Base-by-base conservation (phyloP, 805 yeast species). In the Grigorovia yakushimaensis region DNA sequence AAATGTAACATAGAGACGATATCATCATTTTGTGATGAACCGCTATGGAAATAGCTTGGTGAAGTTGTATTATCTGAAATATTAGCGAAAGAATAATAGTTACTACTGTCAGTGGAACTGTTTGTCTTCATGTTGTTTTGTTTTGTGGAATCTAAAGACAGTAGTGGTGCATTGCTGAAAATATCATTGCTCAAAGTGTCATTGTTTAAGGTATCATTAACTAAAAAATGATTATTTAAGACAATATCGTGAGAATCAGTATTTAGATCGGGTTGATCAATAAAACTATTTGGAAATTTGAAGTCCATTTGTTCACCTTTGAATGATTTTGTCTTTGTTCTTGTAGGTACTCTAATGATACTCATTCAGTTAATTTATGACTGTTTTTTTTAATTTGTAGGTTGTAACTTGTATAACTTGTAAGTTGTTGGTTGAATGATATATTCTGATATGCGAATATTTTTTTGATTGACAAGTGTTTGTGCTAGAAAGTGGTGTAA, bases 251-350 rank as follows among this genome's bases (percentile, higher is more conserved):
- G 54, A 5, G n/a, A 15, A 33, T 7, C 37, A 6, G 17, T 33
- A 15, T 13, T 33, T 5, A 21, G 11, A 11, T 24, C 35, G 6
- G 30, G n/a, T 17, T 15, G 21, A 23, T 11, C n/a, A 10, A 5
- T 10, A 23, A 35, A 18, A n/a, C 7, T n/a, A 21, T 36, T 5
- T 15, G 74, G 74, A 46, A 69, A 70, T 46, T 62, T 60, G 53
- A 70, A 70, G 15, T 54, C 64, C 64, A 66, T 60, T 50, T 70
- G 73, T 1, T 65, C 55, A 5, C 74, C 74, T 21, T 60, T 62
- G 46, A 67, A 69, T 0, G 73, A 68, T 7, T 58, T 51, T 1
- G 73, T 62, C 52, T 66, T 69, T 24, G 67, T 57, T 50, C 66
- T 62, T 18, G 64, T 58, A 7, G 66, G 67, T 13, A 60, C 47